Evolutionary conservation across 2,329 filamentous ascomycete genomes (phyloP), one percentile per base, ranked within the genome.

Genomic region (Gremmenia infestans): DNA sequence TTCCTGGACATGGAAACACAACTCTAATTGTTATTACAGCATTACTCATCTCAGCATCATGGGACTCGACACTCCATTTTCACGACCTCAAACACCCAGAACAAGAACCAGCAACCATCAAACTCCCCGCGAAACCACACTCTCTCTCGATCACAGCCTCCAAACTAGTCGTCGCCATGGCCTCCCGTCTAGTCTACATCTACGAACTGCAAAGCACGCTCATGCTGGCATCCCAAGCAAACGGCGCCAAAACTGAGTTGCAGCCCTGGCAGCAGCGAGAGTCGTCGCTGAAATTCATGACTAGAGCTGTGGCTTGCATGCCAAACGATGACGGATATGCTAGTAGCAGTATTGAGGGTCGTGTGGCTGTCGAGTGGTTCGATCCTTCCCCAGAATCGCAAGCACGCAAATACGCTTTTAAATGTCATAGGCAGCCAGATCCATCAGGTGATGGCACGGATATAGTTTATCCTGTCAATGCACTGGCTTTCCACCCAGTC

Each of bases 361-460:
- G 94, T 65, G 91, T 99, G 2, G 93, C 92, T 0, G 94, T 99
- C 1, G 94, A 99, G 72, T 97, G 92, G 90, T 97, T 99, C 71
- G 94, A 97, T 69, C 89, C 94, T 15, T 89, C 85, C 5, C 78
- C 85, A 43, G 89, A 93, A 71, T 92, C 89, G 4, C 92, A 97
- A 74, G 87, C 89, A 40, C 83, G 92, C 63, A 97, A 97, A 72
- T 99, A 97, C 72, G 94, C 94, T 14, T 99, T 99, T 82, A 99
- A 99, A 73, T 99, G 94, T 73, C 94, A 99, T 73, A 83, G 94
- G 4, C 90, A 96, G 71, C 80, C 85, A 1, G 79, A 78, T 9
- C 73, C 82, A 2, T 80, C 86, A 42, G 79, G 80, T 9, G 81
- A 81, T 40, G 72, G 32, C 70, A 76, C 53, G 81, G 87, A 90